phyloP scores from a whole-genome alignment of 345 rosid genomes.

The Anacardium occidentale region DNA sequence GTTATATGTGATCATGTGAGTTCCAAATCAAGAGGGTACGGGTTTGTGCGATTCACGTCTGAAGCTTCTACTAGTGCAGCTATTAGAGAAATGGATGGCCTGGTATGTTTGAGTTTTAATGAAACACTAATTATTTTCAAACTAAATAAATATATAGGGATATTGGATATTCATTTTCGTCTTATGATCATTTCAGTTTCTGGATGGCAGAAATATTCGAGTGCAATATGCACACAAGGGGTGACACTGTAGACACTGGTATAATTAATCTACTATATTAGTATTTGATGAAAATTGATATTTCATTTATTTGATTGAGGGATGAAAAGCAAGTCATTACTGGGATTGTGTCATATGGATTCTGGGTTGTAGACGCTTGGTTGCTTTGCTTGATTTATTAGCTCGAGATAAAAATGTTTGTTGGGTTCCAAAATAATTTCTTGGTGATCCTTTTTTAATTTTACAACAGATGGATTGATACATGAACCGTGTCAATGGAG shows the following conservation, averaged over 20 bases:
- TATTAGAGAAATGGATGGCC: conserved; percentile 58
- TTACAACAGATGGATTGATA: neutral
- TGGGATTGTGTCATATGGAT: neutral
- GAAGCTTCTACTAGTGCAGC: conserved; percentile 60
- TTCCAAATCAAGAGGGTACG: conserved; percentile 74
- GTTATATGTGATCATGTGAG: conserved; percentile 64
- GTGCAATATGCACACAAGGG: conserved; percentile 49
- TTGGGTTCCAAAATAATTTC: neutral
- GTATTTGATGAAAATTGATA: neutral
- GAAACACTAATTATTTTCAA: neutral
- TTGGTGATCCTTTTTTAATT: neutral
- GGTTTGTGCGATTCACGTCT: conserved; percentile 57
- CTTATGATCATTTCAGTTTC: conserved; percentile 32
- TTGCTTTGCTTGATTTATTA: neutral
- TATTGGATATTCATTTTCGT: neutral
- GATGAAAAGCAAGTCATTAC: neutral
- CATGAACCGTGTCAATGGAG: no score
- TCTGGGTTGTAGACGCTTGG: neutral
- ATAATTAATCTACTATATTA: neutral
- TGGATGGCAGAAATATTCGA: conserved; percentile 68
- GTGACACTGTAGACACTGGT: conserved; percentile 17
- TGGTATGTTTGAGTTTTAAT: conserved; percentile 30
- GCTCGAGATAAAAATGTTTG: neutral
- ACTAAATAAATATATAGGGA: neutral
- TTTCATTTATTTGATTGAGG: neutral